These are phyloP conservation scores for Coccomyxa sp. DNA, from an alignment of 139 green algal species.

Conservation along the genomic window DNA sequence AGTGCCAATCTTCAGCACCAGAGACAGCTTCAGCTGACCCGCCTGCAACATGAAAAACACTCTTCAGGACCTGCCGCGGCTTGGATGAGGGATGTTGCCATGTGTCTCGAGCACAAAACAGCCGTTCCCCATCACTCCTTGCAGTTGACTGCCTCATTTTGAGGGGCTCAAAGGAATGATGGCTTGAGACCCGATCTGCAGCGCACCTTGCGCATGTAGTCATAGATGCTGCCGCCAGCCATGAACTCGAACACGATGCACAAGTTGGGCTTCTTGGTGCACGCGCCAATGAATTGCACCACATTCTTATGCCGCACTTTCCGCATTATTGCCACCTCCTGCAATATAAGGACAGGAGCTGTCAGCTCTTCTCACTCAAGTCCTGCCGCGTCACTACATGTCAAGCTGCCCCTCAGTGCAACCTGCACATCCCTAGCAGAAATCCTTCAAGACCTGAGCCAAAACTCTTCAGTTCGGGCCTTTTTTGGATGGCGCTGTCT, in stretches of 20 bases:
- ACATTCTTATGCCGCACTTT: constrained; percentile 97
- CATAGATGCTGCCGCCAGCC: constrained; percentile 88
- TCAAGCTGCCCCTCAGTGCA: too few relatives aligned
- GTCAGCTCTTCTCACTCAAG: background rate
- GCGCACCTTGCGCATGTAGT: constrained; percentile 77
- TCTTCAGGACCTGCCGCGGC: background rate
- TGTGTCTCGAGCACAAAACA: too few relatives aligned
- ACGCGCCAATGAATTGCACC: constrained; percentile 98
- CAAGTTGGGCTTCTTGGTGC: constrained; percentile 93
- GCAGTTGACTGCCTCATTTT: too few relatives aligned
- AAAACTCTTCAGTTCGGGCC: too few relatives aligned
- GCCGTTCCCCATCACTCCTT: too few relatives aligned
- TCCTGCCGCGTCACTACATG: too few relatives aligned
- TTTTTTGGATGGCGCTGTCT: background rate
- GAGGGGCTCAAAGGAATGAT: too few relatives aligned
- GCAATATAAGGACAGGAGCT: constrained; percentile 18
- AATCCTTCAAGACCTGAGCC: too few relatives aligned
- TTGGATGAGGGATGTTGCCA: too few relatives aligned
- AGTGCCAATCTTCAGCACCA: constrained; percentile 73
- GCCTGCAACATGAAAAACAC: constrained; percentile 23
- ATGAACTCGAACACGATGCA: constrained; percentile 99
- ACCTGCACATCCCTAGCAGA: too few relatives aligned
- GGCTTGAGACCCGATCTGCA: too few relatives aligned
- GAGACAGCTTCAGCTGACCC: constrained; percentile 50
- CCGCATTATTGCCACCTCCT: constrained; percentile 86